Base-by-base conservation (phyloP, 169 alveolate species). In the Toxoplasma gondii region DNA sequence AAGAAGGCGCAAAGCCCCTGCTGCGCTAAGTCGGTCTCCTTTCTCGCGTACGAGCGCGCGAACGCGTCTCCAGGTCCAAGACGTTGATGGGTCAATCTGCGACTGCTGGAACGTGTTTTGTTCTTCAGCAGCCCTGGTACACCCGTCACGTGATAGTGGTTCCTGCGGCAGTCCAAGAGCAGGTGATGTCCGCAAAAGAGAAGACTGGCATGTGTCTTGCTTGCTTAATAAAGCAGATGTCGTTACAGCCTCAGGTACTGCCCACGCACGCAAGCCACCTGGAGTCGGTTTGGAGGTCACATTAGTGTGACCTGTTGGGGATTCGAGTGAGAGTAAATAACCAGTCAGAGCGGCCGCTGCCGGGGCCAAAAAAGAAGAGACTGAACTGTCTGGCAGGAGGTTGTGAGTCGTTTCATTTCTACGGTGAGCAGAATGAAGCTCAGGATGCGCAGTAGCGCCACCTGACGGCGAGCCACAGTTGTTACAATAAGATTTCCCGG, bases 1-100 rank as follows among this genome's bases (percentile, higher is more conserved):
- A 74, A 74, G 84, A 22, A 74, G 84, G 38, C 84, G 84, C 84
- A 74, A 74, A 31, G 84, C 84, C 44, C 84, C 84, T 74, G 84
- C 84, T 12, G 43, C 84, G 39, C 49, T 36, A 34, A 74, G 43
- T 44, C 84, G 43, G n/a, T 74, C 84, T 22, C 84, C 49, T 24
- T 74, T 74, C 84, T 31, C 84, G 45, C 44, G 39, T 2, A 74
- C 84, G 22, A 74, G 43, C 41, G 84, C 84, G 10, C 84, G 84
- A 22, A 74, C 39, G 27, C 44, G 43, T 74, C 43, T 74, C 84
- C 44, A 74, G 43, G 31, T 12, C 84, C 38, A 36, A 2, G 45
- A n/a, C 84, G 7, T 64, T 27, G 22, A 16, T 64, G 34, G 31
- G 34, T 16, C 74, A 16, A 1, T 64, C 7, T 16, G 74, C n/a